Conservation (phyloP, 352 stramenopile genomes). For the Pythium biforme region DNA sequence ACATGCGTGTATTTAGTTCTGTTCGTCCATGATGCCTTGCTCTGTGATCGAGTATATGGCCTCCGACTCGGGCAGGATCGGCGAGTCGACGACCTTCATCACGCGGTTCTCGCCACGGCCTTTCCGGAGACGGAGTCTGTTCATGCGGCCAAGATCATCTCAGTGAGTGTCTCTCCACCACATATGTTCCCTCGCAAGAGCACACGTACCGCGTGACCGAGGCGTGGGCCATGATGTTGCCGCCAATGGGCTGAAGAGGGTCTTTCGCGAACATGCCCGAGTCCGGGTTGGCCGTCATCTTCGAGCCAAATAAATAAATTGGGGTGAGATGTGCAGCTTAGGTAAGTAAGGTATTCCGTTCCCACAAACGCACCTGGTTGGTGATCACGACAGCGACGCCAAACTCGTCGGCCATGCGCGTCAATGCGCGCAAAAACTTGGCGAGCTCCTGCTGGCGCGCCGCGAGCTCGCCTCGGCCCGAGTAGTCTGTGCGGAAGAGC, state of each 20-base stretch:
- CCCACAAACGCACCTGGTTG: conserved; percentile 80
- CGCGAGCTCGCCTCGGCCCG: conserved; percentile 96
- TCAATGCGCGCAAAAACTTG: conserved; percentile 97
- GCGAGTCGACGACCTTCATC: conserved; percentile 97
- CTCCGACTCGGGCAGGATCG: conserved; percentile 97
- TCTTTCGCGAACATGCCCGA: conserved; percentile 91
- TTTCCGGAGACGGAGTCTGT: conserved; percentile 93
- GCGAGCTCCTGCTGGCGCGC: conserved; percentile 90
- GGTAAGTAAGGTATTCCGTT: no score
- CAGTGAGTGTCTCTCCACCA: conserved; percentile 2
- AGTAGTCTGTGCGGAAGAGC: conserved; percentile 99
- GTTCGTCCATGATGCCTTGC: conserved; percentile 92
- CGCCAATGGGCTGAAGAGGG: conserved; percentile 88
- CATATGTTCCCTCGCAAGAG: no score
- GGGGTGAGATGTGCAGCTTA: no score
- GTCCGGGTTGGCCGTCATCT: conserved; percentile 89
- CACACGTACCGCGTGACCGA: conserved; percentile 68
- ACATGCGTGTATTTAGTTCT: conserved; percentile 50
- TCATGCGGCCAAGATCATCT: neutral
- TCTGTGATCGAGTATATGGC: conserved; percentile 97
- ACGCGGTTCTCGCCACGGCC: conserved; percentile 98
- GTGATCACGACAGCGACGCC: conserved; percentile 95
- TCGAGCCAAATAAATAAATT: no score
- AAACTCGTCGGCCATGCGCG: conserved; percentile 98
- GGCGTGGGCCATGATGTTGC: conserved; percentile 89